Conservation (phyloP, 768 basidiomycete genomes). For the Floccularia luteovirens region DNA sequence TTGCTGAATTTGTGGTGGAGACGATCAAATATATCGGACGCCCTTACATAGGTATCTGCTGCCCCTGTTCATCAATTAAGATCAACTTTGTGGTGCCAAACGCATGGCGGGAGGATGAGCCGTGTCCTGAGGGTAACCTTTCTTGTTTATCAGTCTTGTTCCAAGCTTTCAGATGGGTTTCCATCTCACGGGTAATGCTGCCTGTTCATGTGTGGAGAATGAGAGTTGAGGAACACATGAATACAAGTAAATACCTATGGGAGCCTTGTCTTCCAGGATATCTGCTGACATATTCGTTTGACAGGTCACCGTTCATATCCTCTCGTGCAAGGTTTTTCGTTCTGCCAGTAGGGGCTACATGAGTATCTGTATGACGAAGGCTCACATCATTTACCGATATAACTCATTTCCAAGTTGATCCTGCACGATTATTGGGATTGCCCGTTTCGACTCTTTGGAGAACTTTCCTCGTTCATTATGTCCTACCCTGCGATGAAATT, state of each 20-base stretch:
- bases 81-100: constrained; percentile 22
- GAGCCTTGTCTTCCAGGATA: no score
- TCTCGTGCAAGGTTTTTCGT: background rate
- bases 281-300: background rate
- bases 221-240: background rate
- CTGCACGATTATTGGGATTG: constrained; percentile 45
- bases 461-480: constrained; percentile 26
- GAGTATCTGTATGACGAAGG: background rate
- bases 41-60: constrained; percentile 27
- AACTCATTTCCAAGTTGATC: constrained; percentile 53
- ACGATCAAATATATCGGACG: no score
- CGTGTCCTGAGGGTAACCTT: background rate
- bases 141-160: background rate
- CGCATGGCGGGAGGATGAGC: constrained; percentile 14
- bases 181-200: background rate
- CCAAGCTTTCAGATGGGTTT: background rate
- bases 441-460: background rate
- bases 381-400: constrained; percentile 33
- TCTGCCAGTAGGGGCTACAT: background rate
- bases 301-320: background rate
- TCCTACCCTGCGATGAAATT: constrained; percentile 35
- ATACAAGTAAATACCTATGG: no score
- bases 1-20: no score
- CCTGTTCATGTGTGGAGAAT: background rate
- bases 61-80: constrained; percentile 22